Evolutionary conservation across 108 stramenopile genomes (phyloP).

Genomic region (Seminavis robusta): DNA sequence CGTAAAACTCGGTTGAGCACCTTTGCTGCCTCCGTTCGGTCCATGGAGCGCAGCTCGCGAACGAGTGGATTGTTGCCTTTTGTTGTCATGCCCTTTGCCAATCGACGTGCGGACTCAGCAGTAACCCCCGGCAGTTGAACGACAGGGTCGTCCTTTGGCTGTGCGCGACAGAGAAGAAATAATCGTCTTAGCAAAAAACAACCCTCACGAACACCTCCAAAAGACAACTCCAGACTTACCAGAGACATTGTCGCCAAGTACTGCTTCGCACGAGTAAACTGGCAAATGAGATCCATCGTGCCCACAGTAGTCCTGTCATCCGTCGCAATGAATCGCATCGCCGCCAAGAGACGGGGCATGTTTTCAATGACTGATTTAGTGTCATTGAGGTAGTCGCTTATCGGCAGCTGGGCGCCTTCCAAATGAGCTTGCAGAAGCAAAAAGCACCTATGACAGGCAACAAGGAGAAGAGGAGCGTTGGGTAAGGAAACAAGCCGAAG

Average conservation of each 20-base stretch:
- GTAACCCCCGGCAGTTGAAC: too few species aligned
- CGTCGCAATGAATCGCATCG: constrained; percentile 88
- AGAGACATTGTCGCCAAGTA: constrained; percentile 23
- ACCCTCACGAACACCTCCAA: not conserved
- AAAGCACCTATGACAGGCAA: constrained; percentile 36
- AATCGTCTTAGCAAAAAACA: not conserved
- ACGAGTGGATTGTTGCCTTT: not conserved
- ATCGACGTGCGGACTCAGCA: not conserved
- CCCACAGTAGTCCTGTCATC: constrained; percentile 49
- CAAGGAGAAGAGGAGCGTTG: not conserved
- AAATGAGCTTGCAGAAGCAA: constrained; percentile 93
- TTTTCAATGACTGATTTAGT: constrained; percentile 94
- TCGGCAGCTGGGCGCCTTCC: constrained; percentile 81
- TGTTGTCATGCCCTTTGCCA: not conserved
- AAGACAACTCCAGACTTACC: constrained; percentile 9
- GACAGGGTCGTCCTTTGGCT: not conserved
- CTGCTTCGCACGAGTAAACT: constrained; percentile 39
- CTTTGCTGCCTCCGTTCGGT: too few species aligned
- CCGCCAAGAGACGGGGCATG: constrained; percentile 91
- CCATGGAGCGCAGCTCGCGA: too few species aligned
- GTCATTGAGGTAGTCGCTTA: constrained; percentile 97
- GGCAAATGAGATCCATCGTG: constrained; percentile 54
- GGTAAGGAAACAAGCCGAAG: too few species aligned
- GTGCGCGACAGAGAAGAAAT: not conserved
- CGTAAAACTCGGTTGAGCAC: too few species aligned